These are phyloP conservation scores for Pulveroboletus sp. DNA, from an alignment of 1,284 basidiomycete species.

Conservation along the genomic window DNA sequence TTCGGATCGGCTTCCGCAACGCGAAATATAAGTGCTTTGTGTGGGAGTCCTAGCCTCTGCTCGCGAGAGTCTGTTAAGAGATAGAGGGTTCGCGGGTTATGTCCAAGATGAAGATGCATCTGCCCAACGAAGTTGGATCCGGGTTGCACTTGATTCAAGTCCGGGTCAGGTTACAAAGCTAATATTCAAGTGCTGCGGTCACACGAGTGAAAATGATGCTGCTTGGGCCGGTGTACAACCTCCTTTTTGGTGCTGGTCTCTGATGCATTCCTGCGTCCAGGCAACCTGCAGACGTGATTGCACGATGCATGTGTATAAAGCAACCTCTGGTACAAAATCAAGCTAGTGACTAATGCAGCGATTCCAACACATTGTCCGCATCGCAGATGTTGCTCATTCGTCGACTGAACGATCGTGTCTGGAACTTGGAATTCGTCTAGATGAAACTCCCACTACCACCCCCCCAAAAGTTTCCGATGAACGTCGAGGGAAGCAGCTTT, in stretches of 20 bases:
- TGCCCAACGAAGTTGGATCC: neutral
- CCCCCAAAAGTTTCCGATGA: constrained; percentile 13
- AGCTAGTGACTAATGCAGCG: neutral
- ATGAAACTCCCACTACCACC: constrained; percentile 10
- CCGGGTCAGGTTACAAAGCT: neutral
- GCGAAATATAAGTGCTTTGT: constrained; percentile 69
- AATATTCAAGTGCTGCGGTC: neutral
- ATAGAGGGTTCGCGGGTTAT: constrained; percentile 65
- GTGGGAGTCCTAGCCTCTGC: constrained; percentile 58
- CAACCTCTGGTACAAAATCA: constrained; percentile 2
- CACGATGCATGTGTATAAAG: constrained; percentile 11
- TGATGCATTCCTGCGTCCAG: no score
- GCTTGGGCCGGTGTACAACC: neutral
- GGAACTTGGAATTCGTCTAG: constrained; percentile 20
- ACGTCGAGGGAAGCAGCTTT: constrained; percentile 16
- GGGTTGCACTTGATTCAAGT: neutral
- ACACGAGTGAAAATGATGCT: neutral
- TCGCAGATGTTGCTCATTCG: constrained; percentile 14
- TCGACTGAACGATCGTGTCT: constrained; percentile 10
- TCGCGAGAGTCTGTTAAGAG: constrained; percentile 71
- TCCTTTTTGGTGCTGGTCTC: neutral
- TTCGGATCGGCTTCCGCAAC: constrained; percentile 54
- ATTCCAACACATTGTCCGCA: neutral
- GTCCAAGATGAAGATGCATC: constrained; percentile 73
- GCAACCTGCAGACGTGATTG: no score